Percentiles rank a stretch among this genome's conserved stretches.
phyloP scores from a whole-genome alignment of 1,284 basidiomycete species.

The Dichomitus squalens region DNA sequence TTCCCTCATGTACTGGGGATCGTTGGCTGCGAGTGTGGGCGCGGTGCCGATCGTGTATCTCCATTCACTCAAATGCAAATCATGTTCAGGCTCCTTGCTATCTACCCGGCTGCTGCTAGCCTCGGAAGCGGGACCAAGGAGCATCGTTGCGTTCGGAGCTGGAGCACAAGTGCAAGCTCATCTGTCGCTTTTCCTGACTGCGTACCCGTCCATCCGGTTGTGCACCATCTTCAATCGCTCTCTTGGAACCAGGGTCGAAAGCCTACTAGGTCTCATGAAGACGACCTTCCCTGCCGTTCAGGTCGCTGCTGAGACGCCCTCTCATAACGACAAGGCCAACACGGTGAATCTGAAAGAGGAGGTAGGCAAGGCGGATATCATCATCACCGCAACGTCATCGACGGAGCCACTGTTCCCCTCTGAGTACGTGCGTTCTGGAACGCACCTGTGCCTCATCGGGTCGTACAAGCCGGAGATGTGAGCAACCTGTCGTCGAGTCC shows the following conservation, averaged over 20 bases:
- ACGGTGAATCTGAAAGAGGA: constrained; percentile 24
- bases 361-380: constrained; percentile 51
- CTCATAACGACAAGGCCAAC: constrained; percentile 5
- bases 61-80: no score
- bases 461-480: constrained; percentile 81
- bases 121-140: constrained; percentile 40
- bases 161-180: constrained; percentile 73
- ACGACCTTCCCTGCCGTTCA: constrained; percentile 42
- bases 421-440: constrained; percentile 57
- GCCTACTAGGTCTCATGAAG: constrained; percentile 45
- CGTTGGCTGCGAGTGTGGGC: no score
- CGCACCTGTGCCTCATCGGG: constrained; percentile 81
- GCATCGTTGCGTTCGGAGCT: constrained; percentile 73
- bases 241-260: constrained; percentile 49
- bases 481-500: constrained; percentile 1
- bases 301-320: constrained; percentile 27
- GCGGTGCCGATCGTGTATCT: neutral
- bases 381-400: constrained; percentile 81
- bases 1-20: no score
- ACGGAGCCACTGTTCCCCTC: constrained; percentile 71
- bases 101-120: constrained; percentile 48
- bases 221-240: constrained; percentile 71
- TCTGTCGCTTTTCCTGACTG: constrained; percentile 59
- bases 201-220: constrained; percentile 55
- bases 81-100: neutral